phyloP scores from a whole-genome alignment of 208 protist species.

The Polymyxa betae region DNA sequence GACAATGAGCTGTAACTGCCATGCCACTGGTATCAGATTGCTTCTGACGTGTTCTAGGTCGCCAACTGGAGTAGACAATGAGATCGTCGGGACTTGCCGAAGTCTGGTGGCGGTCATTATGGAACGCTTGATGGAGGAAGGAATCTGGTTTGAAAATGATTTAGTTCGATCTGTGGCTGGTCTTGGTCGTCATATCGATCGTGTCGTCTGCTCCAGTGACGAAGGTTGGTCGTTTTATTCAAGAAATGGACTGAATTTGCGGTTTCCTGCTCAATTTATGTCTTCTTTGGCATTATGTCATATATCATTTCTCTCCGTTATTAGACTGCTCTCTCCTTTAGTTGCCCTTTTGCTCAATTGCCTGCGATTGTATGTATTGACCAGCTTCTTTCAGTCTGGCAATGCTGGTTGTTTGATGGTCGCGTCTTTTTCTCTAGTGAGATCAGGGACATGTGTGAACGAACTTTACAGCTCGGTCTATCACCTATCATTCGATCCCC shows the following conservation, averaged over 20 bases:
- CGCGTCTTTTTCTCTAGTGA: not conserved
- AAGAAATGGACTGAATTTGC: not conserved
- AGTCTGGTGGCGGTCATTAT: not conserved
- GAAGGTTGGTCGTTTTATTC: not conserved
- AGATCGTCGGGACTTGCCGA: not conserved
- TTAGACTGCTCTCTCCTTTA: too few species aligned
- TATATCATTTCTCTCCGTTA: too few species aligned
- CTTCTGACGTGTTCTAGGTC: too few species aligned
- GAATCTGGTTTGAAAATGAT: conserved; percentile 4
- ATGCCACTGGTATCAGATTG: too few species aligned
- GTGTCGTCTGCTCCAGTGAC: not conserved
- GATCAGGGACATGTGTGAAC: not conserved
- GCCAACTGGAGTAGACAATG: not conserved
- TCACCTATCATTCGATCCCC: not conserved
- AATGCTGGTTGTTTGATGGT: conserved; percentile 9
- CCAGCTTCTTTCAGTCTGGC: not conserved
- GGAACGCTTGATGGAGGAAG: not conserved
- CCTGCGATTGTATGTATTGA: not conserved
- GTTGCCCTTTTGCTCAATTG: too few species aligned
- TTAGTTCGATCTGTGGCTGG: not conserved
- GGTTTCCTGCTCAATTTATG: not conserved
- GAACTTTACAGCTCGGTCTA: not conserved
- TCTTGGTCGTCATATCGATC: conserved; percentile 32
- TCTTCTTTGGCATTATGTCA: not conserved
- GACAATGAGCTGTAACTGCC: not conserved